Conservation (phyloP, 306 rosid species). For the Pachyrhizus erosus region DNA sequence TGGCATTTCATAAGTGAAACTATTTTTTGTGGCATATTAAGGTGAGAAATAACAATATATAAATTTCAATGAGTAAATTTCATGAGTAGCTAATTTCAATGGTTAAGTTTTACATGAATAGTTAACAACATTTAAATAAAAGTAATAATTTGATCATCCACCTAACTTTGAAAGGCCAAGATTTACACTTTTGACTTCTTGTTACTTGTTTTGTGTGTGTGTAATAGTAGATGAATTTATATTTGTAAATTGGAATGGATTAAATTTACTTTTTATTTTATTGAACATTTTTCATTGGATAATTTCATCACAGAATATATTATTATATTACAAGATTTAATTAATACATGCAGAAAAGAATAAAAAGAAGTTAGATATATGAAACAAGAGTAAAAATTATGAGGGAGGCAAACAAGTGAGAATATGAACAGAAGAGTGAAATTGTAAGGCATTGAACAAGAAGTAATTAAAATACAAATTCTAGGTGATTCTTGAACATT, state of each 20-base stretch:
- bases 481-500: background rate
- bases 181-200: background rate
- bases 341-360: background rate
- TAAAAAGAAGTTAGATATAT: background rate
- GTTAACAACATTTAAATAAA: background rate
- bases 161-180: background rate
- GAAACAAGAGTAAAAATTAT: background rate
- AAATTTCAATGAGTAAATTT: too few relatives aligned
- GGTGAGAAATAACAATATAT: background rate
- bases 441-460: background rate
- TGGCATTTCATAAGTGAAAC: background rate
- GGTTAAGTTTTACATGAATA: background rate
- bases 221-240: too few relatives aligned
- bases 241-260: too few relatives aligned
- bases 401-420: background rate
- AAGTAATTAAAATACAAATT: background rate
- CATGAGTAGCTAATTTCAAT: background rate
- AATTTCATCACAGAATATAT: too few relatives aligned
- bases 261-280: too few relatives aligned
- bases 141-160: background rate
- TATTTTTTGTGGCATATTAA: background rate
- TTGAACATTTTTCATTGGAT: too few relatives aligned
- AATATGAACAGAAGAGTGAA: background rate
- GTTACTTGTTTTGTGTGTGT: too few relatives aligned
- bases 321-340: background rate